A percentile compares a stretch with the other conserved stretches of the same genome.
phyloP scores from a whole-genome alignment of 139 green algal genomes.

The Picochlorum sp. region DNA sequence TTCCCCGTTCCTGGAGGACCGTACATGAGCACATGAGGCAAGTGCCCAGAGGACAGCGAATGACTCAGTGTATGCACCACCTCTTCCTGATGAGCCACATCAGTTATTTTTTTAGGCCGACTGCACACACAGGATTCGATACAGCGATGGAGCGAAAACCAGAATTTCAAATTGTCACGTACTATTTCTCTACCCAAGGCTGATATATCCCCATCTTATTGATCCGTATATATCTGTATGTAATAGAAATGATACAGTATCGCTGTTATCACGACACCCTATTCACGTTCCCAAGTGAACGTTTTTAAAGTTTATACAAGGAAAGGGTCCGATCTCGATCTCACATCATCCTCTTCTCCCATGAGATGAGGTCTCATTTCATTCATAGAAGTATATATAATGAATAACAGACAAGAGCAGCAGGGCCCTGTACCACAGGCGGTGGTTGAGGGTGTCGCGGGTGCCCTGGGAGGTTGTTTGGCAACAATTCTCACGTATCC shows the following conservation, averaged over 20 bases:
- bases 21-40: conserved; percentile 97
- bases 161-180: conserved; percentile 6
- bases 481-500: conserved; percentile 65
- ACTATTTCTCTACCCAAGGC: conserved; percentile 81
- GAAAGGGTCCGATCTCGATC: no score
- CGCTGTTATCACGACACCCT: no score
- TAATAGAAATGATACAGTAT: no score
- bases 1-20: conserved; percentile 94
- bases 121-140: conserved; percentile 34
- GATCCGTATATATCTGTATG: no score
- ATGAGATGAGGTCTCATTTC: no score
- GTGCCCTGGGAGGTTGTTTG: conserved; percentile 38
- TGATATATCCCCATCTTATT: not conserved
- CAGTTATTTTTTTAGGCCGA: conserved; percentile 72
- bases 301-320: no score
- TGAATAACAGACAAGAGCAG: not conserved
- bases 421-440: conserved; percentile 24
- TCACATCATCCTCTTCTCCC: no score
- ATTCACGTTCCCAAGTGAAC: no score
- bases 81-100: conserved; percentile 93
- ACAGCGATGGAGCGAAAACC: not conserved
- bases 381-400: no score
- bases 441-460: conserved; percentile 39
- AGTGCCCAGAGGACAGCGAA: conserved; percentile 68
- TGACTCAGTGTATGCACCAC: conserved; percentile 80